phyloP scores from a whole-genome alignment of 176 grass and related monocot species.

The Carex scoparia region DNA sequence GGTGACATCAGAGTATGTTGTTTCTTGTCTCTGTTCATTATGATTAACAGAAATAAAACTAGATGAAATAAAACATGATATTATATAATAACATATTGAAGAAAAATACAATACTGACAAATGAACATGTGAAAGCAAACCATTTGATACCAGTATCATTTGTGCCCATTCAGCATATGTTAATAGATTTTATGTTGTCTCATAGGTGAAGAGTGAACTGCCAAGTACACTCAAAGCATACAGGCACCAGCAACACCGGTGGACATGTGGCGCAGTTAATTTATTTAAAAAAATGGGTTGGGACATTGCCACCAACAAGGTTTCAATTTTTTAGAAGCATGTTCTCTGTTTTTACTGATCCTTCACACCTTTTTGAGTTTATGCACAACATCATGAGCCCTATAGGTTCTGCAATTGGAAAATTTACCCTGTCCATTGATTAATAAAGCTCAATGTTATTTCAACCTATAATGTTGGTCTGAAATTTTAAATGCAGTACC shows the following conservation, averaged over 20 bases:
- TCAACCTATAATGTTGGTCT: neutral
- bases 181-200: neutral
- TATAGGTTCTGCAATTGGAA: neutral
- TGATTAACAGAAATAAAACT: neutral
- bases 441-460: neutral
- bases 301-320: constrained; percentile 51
- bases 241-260: constrained; percentile 65
- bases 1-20: constrained; percentile 47
- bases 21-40: constrained; percentile 14
- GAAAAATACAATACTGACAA: neutral
- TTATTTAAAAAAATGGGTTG: constrained; percentile 56
- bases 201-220: constrained; percentile 65
- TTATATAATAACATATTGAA: neutral
- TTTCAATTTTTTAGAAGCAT: neutral
- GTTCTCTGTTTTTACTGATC: neutral
- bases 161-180: no score
- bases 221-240: constrained; percentile 64
- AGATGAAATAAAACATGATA: constrained; percentile 2
- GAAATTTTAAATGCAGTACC: neutral
- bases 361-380: neutral
- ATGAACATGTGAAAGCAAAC: neutral
- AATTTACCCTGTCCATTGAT: neutral
- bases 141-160: neutral
- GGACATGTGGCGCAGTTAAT: constrained; percentile 68
- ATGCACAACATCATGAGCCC: neutral